Conservation (phyloP, 108 stramenopile species). For the Parietichytrium sp. region DNA sequence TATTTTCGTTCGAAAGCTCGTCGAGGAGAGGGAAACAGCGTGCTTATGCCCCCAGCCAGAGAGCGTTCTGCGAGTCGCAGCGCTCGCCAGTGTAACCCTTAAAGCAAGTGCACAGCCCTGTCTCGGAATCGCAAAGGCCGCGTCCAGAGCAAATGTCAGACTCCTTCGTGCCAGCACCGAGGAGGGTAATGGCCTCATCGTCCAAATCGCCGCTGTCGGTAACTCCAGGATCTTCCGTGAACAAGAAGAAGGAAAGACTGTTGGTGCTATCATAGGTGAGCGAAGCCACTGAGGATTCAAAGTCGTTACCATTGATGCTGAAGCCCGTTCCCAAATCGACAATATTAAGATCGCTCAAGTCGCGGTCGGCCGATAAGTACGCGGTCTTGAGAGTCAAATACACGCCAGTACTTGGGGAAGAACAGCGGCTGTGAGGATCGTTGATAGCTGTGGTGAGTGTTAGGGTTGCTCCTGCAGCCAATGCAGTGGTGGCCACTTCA, state of each 20-base stretch:
- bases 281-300: background rate
- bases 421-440: background rate
- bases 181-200: background rate
- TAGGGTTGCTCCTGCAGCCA: background rate
- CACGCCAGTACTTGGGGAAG: background rate
- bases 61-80: constrained; percentile 56
- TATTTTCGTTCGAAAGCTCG: too few species aligned
- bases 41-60: constrained; percentile 38
- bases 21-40: background rate
- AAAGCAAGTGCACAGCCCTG: constrained; percentile 69
- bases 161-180: constrained; percentile 10
- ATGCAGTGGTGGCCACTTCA: background rate
- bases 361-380: background rate
- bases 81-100: constrained; percentile 60
- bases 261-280: background rate
- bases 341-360: background rate
- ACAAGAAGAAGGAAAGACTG: background rate
- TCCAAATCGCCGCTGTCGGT: background rate
- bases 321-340: background rate
- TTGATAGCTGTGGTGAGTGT: background rate
- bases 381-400: background rate
- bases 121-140: constrained; percentile 59
- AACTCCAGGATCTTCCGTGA: background rate
- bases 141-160: constrained; percentile 60
- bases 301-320: background rate